Evolutionary conservation across 2,329 filamentous ascomycete genomes (phyloP).

Genomic region (Talaromyces sp.): DNA sequence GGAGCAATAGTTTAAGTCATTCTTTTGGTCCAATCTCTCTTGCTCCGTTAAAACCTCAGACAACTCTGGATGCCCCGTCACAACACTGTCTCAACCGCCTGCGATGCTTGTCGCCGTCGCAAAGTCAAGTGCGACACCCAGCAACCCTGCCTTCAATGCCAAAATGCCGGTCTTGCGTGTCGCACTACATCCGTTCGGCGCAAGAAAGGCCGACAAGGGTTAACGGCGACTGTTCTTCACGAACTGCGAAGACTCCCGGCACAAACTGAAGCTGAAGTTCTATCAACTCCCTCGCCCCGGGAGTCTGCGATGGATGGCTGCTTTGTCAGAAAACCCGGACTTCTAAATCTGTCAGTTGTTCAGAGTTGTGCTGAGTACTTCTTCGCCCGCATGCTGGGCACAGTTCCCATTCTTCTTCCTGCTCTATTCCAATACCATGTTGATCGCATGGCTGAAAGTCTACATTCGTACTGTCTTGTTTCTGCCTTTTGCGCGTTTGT

Average conservation of each 20-base stretch:
- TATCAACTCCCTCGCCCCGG: neutral
- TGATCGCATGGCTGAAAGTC: slow-evolving; percentile 18
- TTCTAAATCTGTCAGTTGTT: slow-evolving; percentile 15
- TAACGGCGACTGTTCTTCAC: slow-evolving; percentile 19
- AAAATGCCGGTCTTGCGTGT: slow-evolving; percentile 17
- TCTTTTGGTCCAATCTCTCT: neutral
- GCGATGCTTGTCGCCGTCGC: slow-evolving; percentile 24
- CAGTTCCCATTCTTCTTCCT: slow-evolving; percentile 27
- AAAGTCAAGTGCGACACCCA: slow-evolving; percentile 21
- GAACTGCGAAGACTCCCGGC: slow-evolving; percentile 16
- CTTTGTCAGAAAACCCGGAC: neutral
- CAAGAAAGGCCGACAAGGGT: slow-evolving; percentile 22
- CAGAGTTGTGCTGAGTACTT: slow-evolving; percentile 20
- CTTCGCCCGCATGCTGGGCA: slow-evolving; percentile 21
- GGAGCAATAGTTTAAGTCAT: neutral
- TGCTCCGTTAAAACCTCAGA: neutral
- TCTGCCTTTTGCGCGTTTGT: slow-evolving; percentile 36
- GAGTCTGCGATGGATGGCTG: neutral
- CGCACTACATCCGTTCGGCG: slow-evolving; percentile 16
- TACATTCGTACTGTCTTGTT: slow-evolving; percentile 28
- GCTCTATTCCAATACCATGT: slow-evolving; percentile 23
- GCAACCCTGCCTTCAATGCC: slow-evolving; percentile 20
- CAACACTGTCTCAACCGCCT: slow-evolving; percentile 12
- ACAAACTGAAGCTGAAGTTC: too few species aligned
- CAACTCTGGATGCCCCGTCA: neutral